phyloP scores from a whole-genome alignment of 495 filamentous ascomycete genomes.

The Penicillium ochrochloron region DNA sequence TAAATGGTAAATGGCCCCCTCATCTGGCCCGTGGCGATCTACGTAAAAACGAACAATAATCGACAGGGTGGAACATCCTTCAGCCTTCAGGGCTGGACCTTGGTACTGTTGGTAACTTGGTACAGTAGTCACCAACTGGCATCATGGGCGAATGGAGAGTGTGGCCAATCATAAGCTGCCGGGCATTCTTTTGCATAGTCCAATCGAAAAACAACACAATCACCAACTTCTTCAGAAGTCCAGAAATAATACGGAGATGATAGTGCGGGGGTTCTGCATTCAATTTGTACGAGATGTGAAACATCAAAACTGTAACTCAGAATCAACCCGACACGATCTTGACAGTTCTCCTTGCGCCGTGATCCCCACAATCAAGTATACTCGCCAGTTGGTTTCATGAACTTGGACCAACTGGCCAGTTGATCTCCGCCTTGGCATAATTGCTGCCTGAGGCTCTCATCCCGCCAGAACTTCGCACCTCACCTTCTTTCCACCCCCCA shows the following conservation, averaged over 20 bases:
- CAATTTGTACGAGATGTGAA: not conserved
- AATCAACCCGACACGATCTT: not conserved
- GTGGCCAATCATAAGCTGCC: not conserved
- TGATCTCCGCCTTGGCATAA: constrained; percentile 16
- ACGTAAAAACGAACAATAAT: not conserved
- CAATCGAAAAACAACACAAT: not conserved
- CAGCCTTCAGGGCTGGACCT: not conserved
- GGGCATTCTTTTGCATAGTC: not conserved
- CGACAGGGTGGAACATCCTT: not conserved
- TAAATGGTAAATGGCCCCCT: constrained; percentile 8
- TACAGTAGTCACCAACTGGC: not conserved
- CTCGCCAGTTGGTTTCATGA: not conserved
- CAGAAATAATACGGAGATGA: not conserved
- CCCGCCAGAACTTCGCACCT: constrained; percentile 26
- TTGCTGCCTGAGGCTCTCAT: constrained; percentile 17
- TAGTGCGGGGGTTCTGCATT: not conserved
- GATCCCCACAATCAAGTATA: not conserved
- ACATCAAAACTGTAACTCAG: not conserved
- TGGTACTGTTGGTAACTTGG: no score
- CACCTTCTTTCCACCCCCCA: constrained; percentile 14
- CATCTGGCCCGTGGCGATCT: constrained; percentile 4
- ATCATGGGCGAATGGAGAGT: not conserved
- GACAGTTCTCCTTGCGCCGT: constrained; percentile 1
- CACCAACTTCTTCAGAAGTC: not conserved
- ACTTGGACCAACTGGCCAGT: not conserved